Evolutionary conservation across 306 rosid species (phyloP).

Genomic region (Sesbania bispinosa): DNA sequence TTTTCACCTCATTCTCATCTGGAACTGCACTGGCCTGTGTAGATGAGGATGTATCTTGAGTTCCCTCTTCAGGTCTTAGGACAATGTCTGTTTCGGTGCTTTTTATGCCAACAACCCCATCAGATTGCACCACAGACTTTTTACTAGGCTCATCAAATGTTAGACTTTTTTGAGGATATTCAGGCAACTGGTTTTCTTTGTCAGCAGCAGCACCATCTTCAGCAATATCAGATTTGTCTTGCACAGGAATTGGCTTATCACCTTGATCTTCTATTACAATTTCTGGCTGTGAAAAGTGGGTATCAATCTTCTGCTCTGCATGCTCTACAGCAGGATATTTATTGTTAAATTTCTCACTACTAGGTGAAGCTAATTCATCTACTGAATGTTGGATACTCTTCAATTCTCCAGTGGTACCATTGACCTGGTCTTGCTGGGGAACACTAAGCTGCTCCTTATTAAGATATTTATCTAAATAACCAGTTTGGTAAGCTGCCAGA

Average conservation of each 20-base stretch:
- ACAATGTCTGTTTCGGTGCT: constrained; percentile 30
- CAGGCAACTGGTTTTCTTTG: constrained; percentile 45
- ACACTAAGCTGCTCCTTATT: constrained; percentile 45
- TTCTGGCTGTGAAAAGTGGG: constrained; percentile 40
- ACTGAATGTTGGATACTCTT: constrained; percentile 34
- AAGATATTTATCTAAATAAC: constrained; percentile 57
- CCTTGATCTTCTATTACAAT: constrained; percentile 35
- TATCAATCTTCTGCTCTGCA: constrained; percentile 49
- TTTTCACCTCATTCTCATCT: constrained; percentile 36
- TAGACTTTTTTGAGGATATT: constrained; percentile 31
- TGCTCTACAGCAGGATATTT: constrained; percentile 31
- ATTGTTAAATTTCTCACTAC: constrained; percentile 35
- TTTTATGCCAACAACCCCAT: constrained; percentile 30
- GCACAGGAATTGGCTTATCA: constrained; percentile 36
- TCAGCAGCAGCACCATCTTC: constrained; percentile 27
- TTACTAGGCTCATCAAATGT: constrained; percentile 36
- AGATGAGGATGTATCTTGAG: constrained; percentile 38
- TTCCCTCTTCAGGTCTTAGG: constrained; percentile 33
- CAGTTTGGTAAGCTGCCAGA: constrained; percentile 64
- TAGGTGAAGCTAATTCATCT: constrained; percentile 39
- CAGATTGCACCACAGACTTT: constrained; percentile 31
- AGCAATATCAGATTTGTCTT: constrained; percentile 37
- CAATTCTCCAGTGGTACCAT: constrained; percentile 29
- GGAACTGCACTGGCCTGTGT: constrained; percentile 32
- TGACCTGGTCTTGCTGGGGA: constrained; percentile 25